Percentiles rank a stretch among this genome's conserved stretches.
These are phyloP conservation scores for Suhomyces guaymorum DNA, from an alignment of 1,139 yeast genomes.

Conservation along the genomic window DNA sequence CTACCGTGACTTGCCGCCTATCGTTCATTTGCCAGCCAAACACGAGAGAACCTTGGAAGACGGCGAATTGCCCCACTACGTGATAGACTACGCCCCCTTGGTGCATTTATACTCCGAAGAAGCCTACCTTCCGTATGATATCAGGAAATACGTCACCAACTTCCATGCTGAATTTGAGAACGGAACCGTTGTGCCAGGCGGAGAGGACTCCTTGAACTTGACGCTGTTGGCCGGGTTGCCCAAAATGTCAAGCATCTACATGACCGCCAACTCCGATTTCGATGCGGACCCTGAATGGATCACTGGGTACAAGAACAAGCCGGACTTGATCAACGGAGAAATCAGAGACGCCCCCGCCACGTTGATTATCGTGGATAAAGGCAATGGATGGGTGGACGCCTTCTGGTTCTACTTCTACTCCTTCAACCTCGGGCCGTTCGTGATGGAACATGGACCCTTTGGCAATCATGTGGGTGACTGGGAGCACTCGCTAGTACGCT, in stretches of 20 bases:
- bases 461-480: constrained; percentile 98
- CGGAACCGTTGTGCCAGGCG: constrained; percentile 46
- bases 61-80: constrained; percentile 76
- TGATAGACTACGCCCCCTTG: constrained; percentile 70
- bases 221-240: constrained; percentile 40
- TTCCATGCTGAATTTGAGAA: constrained; percentile 53
- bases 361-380: constrained; percentile 83
- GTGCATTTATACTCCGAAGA: constrained; percentile 92
- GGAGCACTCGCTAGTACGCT: constrained; percentile 92
- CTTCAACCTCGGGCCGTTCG: constrained; percentile 92
- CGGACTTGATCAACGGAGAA: constrained; percentile 70
- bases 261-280: constrained; percentile 74
- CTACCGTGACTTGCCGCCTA: constrained; percentile 40
- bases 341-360: constrained; percentile 78
- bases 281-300: constrained; percentile 81
- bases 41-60: constrained; percentile 37
- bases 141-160: constrained; percentile 65
- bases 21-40: constrained; percentile 32
- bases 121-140: constrained; percentile 79
- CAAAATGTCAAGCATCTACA: constrained; percentile 29
- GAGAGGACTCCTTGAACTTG: constrained; percentile 38
- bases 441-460: constrained; percentile 96
- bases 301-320: constrained; percentile 68
- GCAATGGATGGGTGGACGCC: constrained; percentile 90
- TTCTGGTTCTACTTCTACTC: constrained; percentile 96